These are phyloP conservation scores for Yamadazyma phyllophila DNA, from an alignment of 805 yeast genomes.

Conservation along the genomic window DNA sequence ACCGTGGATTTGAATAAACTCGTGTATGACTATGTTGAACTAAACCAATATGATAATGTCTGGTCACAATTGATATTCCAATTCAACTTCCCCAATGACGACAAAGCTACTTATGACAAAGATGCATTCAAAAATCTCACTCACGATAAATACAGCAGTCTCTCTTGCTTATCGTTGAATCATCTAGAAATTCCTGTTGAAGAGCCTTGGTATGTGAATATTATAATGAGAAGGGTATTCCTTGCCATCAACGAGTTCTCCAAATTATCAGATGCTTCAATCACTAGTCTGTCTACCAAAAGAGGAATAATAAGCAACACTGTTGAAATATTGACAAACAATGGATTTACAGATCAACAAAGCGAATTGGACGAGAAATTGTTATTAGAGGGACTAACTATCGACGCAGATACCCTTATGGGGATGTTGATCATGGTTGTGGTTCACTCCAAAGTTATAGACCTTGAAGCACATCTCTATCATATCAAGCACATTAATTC, in stretches of 20 bases:
- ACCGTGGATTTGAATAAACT: constrained; percentile 48
- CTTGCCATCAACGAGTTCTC: constrained; percentile 54
- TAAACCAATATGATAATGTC: constrained; percentile 60
- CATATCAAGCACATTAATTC: constrained; percentile 64
- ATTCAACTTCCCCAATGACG: constrained; percentile 26
- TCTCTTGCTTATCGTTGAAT: constrained; percentile 45
- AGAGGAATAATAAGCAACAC: constrained; percentile 50
- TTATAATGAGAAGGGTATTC: constrained; percentile 39
- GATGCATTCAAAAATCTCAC: constrained; percentile 29
- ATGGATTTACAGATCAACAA: not conserved
- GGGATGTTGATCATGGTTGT: constrained; percentile 72
- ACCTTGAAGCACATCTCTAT: constrained; percentile 60
- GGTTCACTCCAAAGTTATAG: constrained; percentile 54
- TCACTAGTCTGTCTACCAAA: constrained; percentile 46
- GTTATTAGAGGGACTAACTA: constrained; percentile 21
- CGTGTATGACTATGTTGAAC: constrained; percentile 70
- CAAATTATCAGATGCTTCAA: constrained; percentile 38
- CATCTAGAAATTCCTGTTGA: constrained; percentile 48
- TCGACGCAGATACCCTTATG: constrained; percentile 81
- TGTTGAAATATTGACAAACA: constrained; percentile 47
- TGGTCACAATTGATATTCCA: constrained; percentile 52
- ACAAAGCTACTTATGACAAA: constrained; percentile 18
- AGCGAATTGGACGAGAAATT: constrained; percentile 2
- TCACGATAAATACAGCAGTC: constrained; percentile 27
- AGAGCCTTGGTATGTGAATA: constrained; percentile 40